Evolutionary conservation across 108 stramenopile species (phyloP).

Genomic region (Heterococcus sp.): DNA sequence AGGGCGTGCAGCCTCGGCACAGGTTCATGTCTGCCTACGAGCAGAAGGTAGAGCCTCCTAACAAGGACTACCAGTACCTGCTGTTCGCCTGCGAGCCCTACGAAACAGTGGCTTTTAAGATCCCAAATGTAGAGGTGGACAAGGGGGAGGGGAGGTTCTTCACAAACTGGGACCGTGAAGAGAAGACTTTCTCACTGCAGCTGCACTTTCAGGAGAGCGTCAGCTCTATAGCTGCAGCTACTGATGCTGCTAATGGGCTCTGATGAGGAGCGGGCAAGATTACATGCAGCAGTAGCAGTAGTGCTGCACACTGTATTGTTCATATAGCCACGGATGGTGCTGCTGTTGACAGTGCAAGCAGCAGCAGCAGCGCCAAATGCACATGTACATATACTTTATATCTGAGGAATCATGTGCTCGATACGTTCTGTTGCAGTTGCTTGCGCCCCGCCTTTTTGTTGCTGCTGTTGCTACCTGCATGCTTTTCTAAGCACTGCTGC

Average conservation of each 20-base stretch:
- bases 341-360: too few species aligned
- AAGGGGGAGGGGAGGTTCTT: slow-evolving; percentile 82
- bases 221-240: background rate
- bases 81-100: slow-evolving; percentile 98
- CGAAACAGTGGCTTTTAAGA: slow-evolving; percentile 97
- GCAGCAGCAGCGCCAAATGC: too few species aligned
- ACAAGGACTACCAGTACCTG: slow-evolving; percentile 90
- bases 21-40: slow-evolving; percentile 99
- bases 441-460: too few species aligned
- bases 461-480: too few species aligned
- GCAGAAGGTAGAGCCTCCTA: slow-evolving; percentile 89
- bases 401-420: too few species aligned
- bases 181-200: slow-evolving; percentile 78
- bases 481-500: too few species aligned
- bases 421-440: too few species aligned
- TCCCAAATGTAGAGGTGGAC: slow-evolving; percentile 92
- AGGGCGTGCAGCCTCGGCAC: slow-evolving; percentile 87
- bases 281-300: too few species aligned
- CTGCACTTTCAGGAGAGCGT: background rate
- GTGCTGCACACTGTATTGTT: too few species aligned
- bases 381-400: too few species aligned
- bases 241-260: background rate
- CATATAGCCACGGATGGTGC: too few species aligned
- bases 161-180: slow-evolving; percentile 87
- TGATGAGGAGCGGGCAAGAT: too few species aligned